Evolutionary conservation across 2,329 filamentous ascomycete genomes (phyloP), one percentile per base, ranked within the genome.

Genomic region (Neoarthrinium moseri): DNA sequence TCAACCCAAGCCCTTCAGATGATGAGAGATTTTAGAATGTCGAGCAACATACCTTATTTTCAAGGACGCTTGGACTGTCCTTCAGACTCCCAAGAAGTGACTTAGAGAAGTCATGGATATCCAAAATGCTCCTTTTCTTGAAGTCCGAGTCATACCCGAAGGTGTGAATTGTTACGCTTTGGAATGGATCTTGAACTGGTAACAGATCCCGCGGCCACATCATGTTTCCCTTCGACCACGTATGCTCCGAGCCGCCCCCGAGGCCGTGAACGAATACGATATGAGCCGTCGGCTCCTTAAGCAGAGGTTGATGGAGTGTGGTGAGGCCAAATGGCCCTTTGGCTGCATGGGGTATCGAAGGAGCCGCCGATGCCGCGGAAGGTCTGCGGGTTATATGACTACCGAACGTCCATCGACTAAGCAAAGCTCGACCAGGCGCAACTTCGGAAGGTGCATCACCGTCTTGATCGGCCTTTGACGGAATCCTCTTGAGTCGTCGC

Each of bases 261-360:
- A 71, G 58, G 5, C 68, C 68, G 51, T 72, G 68, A 6, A 72
- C 57, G 40, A 70, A 70, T 29, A 68, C 53, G 34, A 70, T 55
- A 44, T 66, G 63, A n/a, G 61, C 34, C 4, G 15, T 30, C 4
- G 3, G 10, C 20, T 5, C 23, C 17, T 53, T 34, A 4, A 58
- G 56, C 2, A 46, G 4, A 2, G 61, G 56, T 11, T 45, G 47
- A 29, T 53, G 29, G 4, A 64, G 41, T 1, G 61, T 44, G 17
- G 15, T 53, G 20, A 63, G 48, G 2, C 54, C 55, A n/a, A 57
- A 35, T 3, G 24, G n/a, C 11, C 22, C 56, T 51, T 37, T 49
- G 30, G 3, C 7, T n/a, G 38, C 42, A 36, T 45, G n/a, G n/a
- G n/a, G n/a, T n/a, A n/a, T n/a, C n/a, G n/a, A n/a, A n/a, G n/a